These are phyloP conservation scores for Clathrospora elynae DNA, from an alignment of 2,329 filamentous ascomycete species.

Conservation along the genomic window DNA sequence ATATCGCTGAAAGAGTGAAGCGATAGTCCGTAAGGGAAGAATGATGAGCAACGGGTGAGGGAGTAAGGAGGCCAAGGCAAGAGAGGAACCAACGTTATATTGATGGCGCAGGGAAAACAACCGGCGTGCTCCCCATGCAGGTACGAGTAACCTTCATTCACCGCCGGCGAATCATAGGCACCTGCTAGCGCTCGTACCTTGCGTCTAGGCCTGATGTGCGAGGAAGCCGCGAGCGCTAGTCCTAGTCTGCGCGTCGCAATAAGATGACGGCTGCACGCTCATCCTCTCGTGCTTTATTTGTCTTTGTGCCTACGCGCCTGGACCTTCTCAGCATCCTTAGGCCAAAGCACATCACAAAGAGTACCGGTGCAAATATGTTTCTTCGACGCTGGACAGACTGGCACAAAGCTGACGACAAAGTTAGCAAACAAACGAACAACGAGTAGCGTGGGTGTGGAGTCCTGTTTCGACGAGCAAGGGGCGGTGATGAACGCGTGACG, in stretches of 20 bases:
- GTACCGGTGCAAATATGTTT: too few relatives aligned
- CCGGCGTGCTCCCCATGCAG: slow-evolving; percentile 26
- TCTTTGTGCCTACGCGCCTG: too few relatives aligned
- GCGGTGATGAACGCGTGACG: too few relatives aligned
- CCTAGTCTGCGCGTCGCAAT: slow-evolving; percentile 19
- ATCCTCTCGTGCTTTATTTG: slow-evolving; percentile 19
- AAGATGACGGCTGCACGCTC: slow-evolving; percentile 13
- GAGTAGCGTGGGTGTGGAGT: too few relatives aligned
- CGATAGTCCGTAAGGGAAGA: slow-evolving; percentile 51
- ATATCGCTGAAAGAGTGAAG: slow-evolving; percentile 70
- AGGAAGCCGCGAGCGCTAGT: slow-evolving; percentile 18
- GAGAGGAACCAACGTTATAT: slow-evolving; percentile 22
- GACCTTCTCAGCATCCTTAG: too few relatives aligned
- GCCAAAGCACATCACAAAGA: too few relatives aligned
- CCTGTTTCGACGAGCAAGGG: too few relatives aligned
- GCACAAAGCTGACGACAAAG: too few relatives aligned
- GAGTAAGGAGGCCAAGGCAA: slow-evolving; percentile 30
- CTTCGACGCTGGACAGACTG: too few relatives aligned
- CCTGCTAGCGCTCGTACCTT: slow-evolving; percentile 6
- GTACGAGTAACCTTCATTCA: slow-evolving; percentile 8
- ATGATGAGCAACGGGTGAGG: slow-evolving; percentile 28
- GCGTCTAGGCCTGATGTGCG: slow-evolving; percentile 6
- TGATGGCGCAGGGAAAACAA: slow-evolving; percentile 26
- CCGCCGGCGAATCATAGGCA: slow-evolving; percentile 11
- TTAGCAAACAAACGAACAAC: too few relatives aligned